A percentile compares a stretch with the other conserved stretches of the same genome.
Conservation (phyloP, 2,329 filamentous ascomycete genomes). For the Sporothrix humicola region DNA sequence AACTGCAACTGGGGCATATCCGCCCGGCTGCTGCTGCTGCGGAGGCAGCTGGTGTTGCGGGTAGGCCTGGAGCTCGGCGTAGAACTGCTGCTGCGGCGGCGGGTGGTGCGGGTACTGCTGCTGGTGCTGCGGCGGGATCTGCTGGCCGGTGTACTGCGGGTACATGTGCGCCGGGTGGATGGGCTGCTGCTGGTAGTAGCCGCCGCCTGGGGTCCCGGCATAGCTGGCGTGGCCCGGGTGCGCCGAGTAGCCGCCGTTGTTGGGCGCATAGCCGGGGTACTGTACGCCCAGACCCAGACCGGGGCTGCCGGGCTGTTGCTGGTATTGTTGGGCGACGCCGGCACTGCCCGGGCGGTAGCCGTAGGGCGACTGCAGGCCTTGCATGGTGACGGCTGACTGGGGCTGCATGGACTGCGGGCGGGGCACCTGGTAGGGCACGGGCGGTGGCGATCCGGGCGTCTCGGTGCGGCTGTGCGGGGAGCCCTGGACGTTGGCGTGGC, state of each 20-base stretch:
- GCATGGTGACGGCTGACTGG: conserved; percentile 29
- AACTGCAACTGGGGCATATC: conserved; percentile 36
- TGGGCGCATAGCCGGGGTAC: conserved; percentile 28
- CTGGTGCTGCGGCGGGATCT: background rate
- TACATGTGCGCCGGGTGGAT: conserved; percentile 31
- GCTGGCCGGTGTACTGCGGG: conserved; percentile 7
- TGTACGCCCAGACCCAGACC: conserved; percentile 2
- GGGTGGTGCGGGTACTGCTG: conserved; percentile 34
- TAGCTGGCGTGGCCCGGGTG: conserved; percentile 27
- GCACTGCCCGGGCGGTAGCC: conserved; percentile 42
- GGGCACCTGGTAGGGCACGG: conserved; percentile 50
- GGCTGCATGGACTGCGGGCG: conserved; percentile 48
- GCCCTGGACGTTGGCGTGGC: conserved; percentile 22
- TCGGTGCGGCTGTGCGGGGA: conserved; percentile 24
- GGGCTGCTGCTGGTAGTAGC: conserved; percentile 40
- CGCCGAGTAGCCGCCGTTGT: background rate
- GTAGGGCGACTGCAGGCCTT: conserved; percentile 42
- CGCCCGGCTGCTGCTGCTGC: conserved; percentile 12
- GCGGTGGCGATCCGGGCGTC: conserved; percentile 41
- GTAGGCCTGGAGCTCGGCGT: conserved; percentile 50
- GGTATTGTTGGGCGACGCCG: conserved; percentile 41
- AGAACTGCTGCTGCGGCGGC: conserved; percentile 30
- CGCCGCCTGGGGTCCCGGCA: conserved; percentile 37
- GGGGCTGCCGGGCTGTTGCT: conserved; percentile 30
- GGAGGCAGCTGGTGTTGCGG: conserved; percentile 34